These are phyloP conservation scores for Penicillium cinerascens DNA, from an alignment of 495 filamentous ascomycete genomes.

Conservation along the genomic window DNA sequence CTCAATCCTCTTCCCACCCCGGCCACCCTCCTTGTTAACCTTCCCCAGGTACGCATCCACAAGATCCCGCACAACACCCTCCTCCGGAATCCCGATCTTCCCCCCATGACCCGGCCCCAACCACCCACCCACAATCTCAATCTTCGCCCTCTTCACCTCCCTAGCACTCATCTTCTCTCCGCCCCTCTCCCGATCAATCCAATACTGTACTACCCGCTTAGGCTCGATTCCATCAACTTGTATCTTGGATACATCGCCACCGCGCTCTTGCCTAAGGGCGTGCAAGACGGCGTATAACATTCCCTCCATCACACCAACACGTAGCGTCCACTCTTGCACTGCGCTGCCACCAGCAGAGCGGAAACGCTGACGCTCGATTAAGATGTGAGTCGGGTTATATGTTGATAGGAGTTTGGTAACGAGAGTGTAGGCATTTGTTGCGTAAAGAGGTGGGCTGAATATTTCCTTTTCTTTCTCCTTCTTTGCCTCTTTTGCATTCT, in stretches of 20 bases:
- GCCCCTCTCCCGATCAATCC: conserved; percentile 15
- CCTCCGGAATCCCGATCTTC: conserved; percentile 24
- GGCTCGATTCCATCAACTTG: conserved; percentile 39
- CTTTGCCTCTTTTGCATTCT: not conserved
- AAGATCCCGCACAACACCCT: conserved; percentile 34
- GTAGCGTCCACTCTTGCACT: conserved; percentile 84
- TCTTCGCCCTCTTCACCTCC: conserved; percentile 60
- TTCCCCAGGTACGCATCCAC: conserved; percentile 45
- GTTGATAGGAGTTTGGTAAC: conserved; percentile 46
- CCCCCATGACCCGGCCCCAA: conserved; percentile 30
- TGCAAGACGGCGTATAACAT: conserved; percentile 80
- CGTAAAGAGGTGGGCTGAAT: conserved; percentile 57
- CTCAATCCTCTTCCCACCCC: conserved; percentile 20
- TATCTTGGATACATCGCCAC: conserved; percentile 12
- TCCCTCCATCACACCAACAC: conserved; percentile 85
- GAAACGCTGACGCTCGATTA: conserved; percentile 90
- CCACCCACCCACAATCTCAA: conserved; percentile 59
- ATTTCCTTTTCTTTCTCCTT: conserved; percentile 26
- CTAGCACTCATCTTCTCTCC: conserved; percentile 21
- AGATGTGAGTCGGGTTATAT: conserved; percentile 63
- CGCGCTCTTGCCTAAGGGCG: conserved; percentile 46
- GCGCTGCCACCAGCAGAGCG: conserved; percentile 60
- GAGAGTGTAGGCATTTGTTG: conserved; percentile 59
- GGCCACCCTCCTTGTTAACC: conserved; percentile 17
- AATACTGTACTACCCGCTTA: conserved; percentile 40